These are phyloP conservation scores for Pythium periplocum DNA, from an alignment of 352 stramenopile genomes.

Conservation along the genomic window DNA sequence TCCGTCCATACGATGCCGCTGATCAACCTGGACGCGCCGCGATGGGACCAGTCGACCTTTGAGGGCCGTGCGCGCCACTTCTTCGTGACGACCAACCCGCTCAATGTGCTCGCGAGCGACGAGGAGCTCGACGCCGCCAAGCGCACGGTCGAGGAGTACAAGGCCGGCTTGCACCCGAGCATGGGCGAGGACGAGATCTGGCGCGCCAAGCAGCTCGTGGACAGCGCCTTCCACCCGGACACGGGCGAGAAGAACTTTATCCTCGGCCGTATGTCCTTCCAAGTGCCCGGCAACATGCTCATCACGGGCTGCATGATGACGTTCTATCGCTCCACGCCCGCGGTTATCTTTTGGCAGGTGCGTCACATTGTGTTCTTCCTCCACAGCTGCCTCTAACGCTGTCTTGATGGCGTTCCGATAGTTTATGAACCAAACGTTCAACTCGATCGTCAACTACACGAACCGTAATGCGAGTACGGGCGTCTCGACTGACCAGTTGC, in stretches of 20 bases:
- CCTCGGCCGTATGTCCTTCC: constrained; percentile 81
- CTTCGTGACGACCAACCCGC: constrained; percentile 83
- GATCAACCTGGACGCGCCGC: constrained; percentile 57
- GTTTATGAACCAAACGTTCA: constrained; percentile 91
- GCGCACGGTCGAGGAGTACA: constrained; percentile 64
- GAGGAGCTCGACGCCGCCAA: constrained; percentile 73
- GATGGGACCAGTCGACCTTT: constrained; percentile 84
- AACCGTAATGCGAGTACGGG: constrained; percentile 89
- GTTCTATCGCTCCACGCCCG: constrained; percentile 76
- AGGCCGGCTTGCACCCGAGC: constrained; percentile 24
- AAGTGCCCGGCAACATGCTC: constrained; percentile 87
- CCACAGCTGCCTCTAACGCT: background rate
- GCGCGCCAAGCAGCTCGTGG: constrained; percentile 80
- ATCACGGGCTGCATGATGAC: constrained; percentile 87
- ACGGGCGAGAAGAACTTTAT: constrained; percentile 88
- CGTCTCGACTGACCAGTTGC: constrained; percentile 70
- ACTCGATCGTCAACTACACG: constrained; percentile 91
- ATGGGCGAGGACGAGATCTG: constrained; percentile 73
- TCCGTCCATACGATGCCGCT: background rate
- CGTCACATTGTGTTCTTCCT: background rate
- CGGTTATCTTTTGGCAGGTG: constrained; percentile 83
- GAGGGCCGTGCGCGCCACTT: constrained; percentile 76
- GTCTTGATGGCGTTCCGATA: constrained; percentile 10
- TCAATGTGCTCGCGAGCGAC: constrained; percentile 73
- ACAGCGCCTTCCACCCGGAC: constrained; percentile 87